Evolutionary conservation across 169 alveolate species (phyloP).

Genomic region (Plasmodium relictum): DNA sequence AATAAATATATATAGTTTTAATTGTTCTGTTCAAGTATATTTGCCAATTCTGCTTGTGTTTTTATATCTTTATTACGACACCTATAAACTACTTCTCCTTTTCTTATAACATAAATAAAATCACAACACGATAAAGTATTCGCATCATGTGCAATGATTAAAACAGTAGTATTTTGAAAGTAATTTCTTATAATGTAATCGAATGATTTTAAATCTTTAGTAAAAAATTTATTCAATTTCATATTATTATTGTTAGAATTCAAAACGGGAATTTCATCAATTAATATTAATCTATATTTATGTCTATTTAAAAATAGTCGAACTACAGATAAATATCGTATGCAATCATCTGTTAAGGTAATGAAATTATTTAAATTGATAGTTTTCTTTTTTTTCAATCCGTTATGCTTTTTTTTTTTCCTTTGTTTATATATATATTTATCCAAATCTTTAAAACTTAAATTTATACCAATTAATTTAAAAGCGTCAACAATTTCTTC

Average conservation of each 20-base stretch:
- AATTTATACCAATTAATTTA: constrained; percentile 55
- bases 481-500: constrained; percentile 76
- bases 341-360: constrained; percentile 78
- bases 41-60: constrained; percentile 53
- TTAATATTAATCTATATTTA: constrained; percentile 81
- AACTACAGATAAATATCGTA: constrained; percentile 85
- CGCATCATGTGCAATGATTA: constrained; percentile 81
- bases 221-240: constrained; percentile 20
- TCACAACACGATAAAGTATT: constrained; percentile 81
- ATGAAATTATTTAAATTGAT: constrained; percentile 17
- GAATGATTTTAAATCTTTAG: constrained; percentile 39
- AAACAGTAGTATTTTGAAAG: constrained; percentile 79
- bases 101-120: constrained; percentile 79
- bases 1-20: neutral
- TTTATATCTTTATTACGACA: constrained; percentile 49
- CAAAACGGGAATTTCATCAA: constrained; percentile 88
- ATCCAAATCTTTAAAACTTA: constrained; percentile 24
- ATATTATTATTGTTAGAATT: constrained; percentile 13
- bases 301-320: constrained; percentile 82
- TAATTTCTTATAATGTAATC: constrained; percentile 73
- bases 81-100: constrained; percentile 77
- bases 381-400: constrained; percentile 1
- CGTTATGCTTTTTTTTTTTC: neutral
- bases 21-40: constrained; percentile 7
- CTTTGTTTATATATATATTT: constrained; percentile 50